phyloP scores from a whole-genome alignment of 345 rosid genomes.

The Lepidium africanum region DNA sequence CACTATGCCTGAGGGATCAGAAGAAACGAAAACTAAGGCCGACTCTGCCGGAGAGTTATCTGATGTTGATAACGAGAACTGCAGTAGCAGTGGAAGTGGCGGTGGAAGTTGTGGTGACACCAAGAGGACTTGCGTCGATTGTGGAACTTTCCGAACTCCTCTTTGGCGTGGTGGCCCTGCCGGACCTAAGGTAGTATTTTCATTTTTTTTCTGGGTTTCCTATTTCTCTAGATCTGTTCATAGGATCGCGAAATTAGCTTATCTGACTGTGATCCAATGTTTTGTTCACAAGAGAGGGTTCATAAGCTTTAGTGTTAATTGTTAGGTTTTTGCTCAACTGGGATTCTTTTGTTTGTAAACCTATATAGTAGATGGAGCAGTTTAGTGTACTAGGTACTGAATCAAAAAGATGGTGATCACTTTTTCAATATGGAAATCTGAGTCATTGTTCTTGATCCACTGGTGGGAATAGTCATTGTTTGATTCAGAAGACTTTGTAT shows the following conservation, averaged over 20 bases:
- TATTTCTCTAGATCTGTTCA: not conserved
- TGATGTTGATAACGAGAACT: conserved; percentile 32
- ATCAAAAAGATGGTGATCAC: not conserved
- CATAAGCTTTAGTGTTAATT: not conserved
- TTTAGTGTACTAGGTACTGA: not conserved
- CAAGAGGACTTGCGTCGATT: conserved; percentile 80
- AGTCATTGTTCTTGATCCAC: not conserved
- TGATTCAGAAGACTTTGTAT: not conserved
- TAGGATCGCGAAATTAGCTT: not conserved
- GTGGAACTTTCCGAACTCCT: conserved; percentile 87
- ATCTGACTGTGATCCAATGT: not conserved
- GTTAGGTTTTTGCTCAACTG: not conserved
- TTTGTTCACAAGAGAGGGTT: not conserved
- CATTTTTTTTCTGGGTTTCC: not conserved
- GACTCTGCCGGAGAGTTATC: conserved; percentile 26
- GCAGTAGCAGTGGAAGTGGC: conserved; percentile 27
- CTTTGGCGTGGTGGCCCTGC: conserved; percentile 99
- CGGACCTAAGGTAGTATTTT: conserved; percentile 60
- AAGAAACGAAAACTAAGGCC: conserved; percentile 19
- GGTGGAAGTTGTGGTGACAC: conserved; percentile 20
- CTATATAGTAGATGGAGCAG: not conserved
- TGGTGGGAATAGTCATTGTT: not conserved
- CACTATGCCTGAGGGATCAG: conserved; percentile 33
- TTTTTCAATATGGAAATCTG: not conserved
- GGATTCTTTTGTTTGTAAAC: not conserved